A percentile compares a stretch with the other conserved stretches of the same genome.
Evolutionary conservation across 805 yeast species (phyloP).

Genomic region (Gaillardinia entomophila): DNA sequence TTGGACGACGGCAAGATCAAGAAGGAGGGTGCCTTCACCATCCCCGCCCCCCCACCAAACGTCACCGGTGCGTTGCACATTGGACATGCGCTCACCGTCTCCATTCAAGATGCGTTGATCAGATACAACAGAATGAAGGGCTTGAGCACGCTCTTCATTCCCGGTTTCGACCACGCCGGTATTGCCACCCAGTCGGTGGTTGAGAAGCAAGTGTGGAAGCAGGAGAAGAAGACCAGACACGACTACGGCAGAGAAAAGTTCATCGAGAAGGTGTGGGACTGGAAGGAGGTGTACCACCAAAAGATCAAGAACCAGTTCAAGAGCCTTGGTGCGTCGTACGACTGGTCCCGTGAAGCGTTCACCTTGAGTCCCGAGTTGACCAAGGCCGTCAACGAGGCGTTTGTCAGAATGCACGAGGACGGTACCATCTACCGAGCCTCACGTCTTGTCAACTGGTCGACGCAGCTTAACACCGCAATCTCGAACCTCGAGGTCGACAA

Average conservation of each 20-base stretch:
- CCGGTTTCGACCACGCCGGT: conserved; percentile 99
- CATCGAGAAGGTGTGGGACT: conserved; percentile 88
- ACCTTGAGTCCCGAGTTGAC: conserved; percentile 77
- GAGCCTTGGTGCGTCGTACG: conserved; percentile 93
- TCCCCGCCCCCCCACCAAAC: conserved; percentile 99
- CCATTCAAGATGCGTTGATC: conserved; percentile 90
- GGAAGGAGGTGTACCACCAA: conserved; percentile 91
- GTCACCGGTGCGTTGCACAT: conserved; percentile 98
- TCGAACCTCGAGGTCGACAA: conserved; percentile 96
- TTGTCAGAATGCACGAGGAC: conserved; percentile 86
- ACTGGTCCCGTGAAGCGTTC: conserved; percentile 93
- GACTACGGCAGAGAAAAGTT: conserved; percentile 93
- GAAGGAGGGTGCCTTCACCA: conserved; percentile 80
- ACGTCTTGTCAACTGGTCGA: conserved; percentile 95
- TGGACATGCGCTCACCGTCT: conserved; percentile 94
- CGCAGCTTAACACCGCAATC: conserved; percentile 86
- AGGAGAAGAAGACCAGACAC: conserved; percentile 84
- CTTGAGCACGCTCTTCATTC: conserved; percentile 84
- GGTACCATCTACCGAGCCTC: conserved; percentile 93
- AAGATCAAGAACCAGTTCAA: conserved; percentile 81
- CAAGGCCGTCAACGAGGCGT: conserved; percentile 83
- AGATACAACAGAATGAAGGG: conserved; percentile 97
- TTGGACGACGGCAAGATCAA: conserved; percentile 68
- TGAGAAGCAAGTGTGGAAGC: conserved; percentile 90
- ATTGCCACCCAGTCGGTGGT: conserved; percentile 98